These are phyloP conservation scores for Eucalyptus polybractea DNA, from an alignment of 345 rosid genomes.

Conservation along the genomic window DNA sequence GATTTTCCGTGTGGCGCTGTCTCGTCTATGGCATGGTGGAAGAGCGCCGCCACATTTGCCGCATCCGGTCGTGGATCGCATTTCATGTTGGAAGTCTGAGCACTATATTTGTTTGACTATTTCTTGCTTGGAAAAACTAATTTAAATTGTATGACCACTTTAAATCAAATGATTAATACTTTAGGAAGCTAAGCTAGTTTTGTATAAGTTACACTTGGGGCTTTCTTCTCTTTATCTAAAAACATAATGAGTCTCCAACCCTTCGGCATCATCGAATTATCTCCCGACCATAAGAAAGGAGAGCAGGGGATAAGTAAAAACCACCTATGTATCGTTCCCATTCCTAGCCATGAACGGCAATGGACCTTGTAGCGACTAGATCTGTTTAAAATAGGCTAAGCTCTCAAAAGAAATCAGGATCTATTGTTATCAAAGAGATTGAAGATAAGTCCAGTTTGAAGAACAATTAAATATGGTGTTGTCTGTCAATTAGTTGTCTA, in stretches of 20 bases:
- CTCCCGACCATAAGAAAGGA: not conserved
- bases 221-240: not conserved
- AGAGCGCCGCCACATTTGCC: not conserved
- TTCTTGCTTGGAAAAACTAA: no score
- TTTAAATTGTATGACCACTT: not conserved
- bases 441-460: not conserved
- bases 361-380: not conserved
- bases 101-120: not conserved
- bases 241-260: not conserved
- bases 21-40: no score
- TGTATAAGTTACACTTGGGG: not conserved
- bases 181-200: not conserved
- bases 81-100: not conserved
- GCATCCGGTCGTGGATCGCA: fast-evolving
- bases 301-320: not conserved
- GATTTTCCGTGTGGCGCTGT: no score
- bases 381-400: not conserved
- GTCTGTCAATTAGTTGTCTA: no score
- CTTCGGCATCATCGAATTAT: not conserved
- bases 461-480: no score
- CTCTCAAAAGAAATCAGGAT: not conserved
- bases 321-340: not conserved
- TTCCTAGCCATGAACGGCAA: not conserved
- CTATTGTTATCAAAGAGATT: not conserved
- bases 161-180: not conserved